Evolutionary conservation across 1,139 yeast species (phyloP), one percentile per base, ranked within the genome.

Genomic region (Suhomyces coccinellae): DNA sequence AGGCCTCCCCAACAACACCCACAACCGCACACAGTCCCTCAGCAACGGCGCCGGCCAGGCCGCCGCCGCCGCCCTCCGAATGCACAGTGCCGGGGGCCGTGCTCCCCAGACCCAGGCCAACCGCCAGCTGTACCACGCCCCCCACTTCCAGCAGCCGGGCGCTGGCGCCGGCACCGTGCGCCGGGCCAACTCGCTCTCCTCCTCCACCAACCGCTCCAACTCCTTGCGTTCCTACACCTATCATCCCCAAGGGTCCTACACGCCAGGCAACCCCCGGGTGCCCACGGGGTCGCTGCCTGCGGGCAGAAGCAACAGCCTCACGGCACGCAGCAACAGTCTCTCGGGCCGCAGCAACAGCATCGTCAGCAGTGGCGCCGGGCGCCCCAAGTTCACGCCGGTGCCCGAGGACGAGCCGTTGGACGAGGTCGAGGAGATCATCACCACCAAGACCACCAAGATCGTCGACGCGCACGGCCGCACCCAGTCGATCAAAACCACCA

Each of bases 391-490:
- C 28, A 35, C 36, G 15, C 17, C 46, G 6, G 38, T 48, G 41
- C 29, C 56, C 4, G 61, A 57, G 8, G 59, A 52, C 7, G 34
- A 41, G 10, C n/a, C 31, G 12, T 36, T 22, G 20, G 57, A 52
- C 6, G 61, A 42, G 26, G 49, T 37, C 4, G 69, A 61, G 14
- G 70, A 60, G 13, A 52, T 68, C 4, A 55, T 71, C 17, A 70
- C 75, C 12, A 73, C 78, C 14, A 72, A 71, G 46, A 74, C 79
- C 6, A 73, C 78, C 13, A 70, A 68, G 48, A 69, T 73, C 14
- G 65, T 72, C n/a, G 79, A 74, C 47, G 51, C 73, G 5, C 65
- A 54, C 35, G 79, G 79, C 7, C 58, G 78, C 49, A 68, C 74
- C 2, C 68, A 60, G 45, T 71, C 77, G 5, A 65, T 74, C 34